A percentile compares a stretch with the other conserved stretches of the same genome.
Conservation (phyloP, 345 rosid species). For the Lenwebbia sp. region DNA sequence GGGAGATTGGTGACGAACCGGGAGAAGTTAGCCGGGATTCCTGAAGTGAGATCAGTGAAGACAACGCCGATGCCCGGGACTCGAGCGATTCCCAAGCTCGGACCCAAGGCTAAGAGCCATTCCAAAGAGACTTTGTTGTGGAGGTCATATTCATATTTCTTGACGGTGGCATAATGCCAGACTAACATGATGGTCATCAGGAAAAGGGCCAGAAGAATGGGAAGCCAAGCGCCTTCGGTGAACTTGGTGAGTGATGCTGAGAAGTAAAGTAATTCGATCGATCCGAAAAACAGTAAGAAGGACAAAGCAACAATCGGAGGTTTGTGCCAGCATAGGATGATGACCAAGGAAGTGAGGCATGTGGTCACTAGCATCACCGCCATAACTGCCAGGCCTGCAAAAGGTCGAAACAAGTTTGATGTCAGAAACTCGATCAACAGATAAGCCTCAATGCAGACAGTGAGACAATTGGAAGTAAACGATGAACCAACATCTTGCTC, state of each 20-base stretch:
- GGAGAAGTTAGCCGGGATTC: conserved; percentile 40
- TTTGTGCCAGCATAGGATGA: conserved; percentile 10
- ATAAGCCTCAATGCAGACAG: background rate
- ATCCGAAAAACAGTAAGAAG: conserved; percentile 12
- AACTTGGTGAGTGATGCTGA: conserved; percentile 14
- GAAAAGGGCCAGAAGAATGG: conserved; percentile 5
- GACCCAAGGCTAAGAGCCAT: conserved; percentile 9
- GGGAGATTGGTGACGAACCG: conserved; percentile 44
- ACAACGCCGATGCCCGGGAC: conserved; percentile 10
- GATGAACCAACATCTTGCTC: background rate
- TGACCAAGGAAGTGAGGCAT: conserved; percentile 11
- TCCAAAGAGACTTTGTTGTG: conserved; percentile 12
- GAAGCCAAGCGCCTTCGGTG: conserved; percentile 11
- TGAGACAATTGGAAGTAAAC: background rate
- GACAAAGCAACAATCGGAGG: conserved; percentile 2
- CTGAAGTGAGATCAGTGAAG: conserved; percentile 7
- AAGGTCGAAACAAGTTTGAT: background rate
- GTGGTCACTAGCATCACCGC: conserved; percentile 16
- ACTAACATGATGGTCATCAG: conserved; percentile 4
- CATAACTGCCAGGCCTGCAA: conserved; percentile 12
- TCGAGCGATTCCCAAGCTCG: conserved; percentile 6
- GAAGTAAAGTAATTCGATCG: conserved; percentile 7
- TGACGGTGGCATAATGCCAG: conserved; percentile 13
- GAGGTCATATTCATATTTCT: conserved; percentile 5
- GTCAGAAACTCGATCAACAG: background rate